phyloP scores from a whole-genome alignment of 257 asterid species.

The Penstemon barbatus region DNA sequence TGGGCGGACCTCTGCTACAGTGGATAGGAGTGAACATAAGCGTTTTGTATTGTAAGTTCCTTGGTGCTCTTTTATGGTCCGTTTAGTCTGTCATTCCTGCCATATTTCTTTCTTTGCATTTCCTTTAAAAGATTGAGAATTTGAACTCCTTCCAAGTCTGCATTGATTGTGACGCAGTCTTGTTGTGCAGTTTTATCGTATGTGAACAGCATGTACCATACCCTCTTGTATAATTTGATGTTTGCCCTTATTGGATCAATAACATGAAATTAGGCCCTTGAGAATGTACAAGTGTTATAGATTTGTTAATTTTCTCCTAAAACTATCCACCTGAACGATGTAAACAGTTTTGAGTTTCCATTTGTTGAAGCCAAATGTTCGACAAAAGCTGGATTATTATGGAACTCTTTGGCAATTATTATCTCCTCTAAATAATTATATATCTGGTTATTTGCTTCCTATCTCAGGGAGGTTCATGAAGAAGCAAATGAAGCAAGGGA shows the following conservation, averaged over 20 bases:
- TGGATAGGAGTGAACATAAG: constrained; percentile 77
- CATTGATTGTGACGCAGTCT: neutral
- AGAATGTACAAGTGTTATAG: neutral
- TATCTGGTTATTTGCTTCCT: neutral
- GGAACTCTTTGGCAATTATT: neutral
- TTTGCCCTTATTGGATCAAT: neutral
- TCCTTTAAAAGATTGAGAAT: constrained; percentile 2
- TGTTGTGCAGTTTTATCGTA: no score
- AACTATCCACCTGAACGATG: neutral
- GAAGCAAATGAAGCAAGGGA: constrained; percentile 94
- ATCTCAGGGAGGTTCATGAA: constrained; percentile 91
- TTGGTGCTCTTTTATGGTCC: constrained; percentile 10
- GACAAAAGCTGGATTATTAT: constrained; percentile 7
- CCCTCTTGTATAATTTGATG: no score
- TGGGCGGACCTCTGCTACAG: constrained; percentile 55
- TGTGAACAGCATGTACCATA: no score
- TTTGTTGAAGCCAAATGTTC: constrained; percentile 10
- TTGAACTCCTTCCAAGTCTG: neutral
- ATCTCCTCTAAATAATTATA: neutral
- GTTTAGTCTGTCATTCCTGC: constrained; percentile 12
- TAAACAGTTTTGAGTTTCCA: no score
- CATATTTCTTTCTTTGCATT: neutral
- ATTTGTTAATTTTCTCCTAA: constrained; percentile 13
- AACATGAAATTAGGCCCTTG: neutral
- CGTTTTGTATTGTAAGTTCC: constrained; percentile 76